phyloP scores from a whole-genome alignment of 2,329 filamentous ascomycete genomes.

The Colletotrichum orchidophilum region DNA sequence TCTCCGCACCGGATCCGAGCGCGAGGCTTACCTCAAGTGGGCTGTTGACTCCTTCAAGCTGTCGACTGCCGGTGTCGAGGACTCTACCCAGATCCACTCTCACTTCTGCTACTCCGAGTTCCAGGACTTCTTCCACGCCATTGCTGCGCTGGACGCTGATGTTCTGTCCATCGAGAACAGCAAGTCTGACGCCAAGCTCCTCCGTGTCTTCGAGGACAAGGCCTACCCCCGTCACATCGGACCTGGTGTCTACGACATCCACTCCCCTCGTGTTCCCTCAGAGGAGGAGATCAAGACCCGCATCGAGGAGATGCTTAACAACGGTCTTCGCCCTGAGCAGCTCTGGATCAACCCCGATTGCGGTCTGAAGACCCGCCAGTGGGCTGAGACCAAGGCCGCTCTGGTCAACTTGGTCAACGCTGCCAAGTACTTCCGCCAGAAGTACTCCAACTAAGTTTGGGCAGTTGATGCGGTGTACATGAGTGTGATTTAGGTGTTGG shows the following conservation, averaged over 20 bases:
- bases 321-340: conserved; percentile 92
- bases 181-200: conserved; percentile 99
- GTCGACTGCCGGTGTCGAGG: conserved; percentile 89
- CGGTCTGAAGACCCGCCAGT: conserved; percentile 98
- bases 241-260: conserved; percentile 99
- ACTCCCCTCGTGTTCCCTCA: conserved; percentile 95
- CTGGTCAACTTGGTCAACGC: conserved; percentile 97
- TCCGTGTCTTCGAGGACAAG: conserved; percentile 98
- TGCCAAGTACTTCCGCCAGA: conserved; percentile 94
- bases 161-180: conserved; percentile 99
- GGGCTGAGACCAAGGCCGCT: conserved; percentile 98
- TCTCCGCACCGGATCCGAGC: conserved; percentile 91
- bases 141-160: conserved; percentile 96
- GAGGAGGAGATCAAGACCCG: conserved; percentile 99
- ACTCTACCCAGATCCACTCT: conserved; percentile 99
- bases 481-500: conserved; percentile 35
- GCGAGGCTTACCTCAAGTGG: conserved; percentile 96
- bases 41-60: conserved; percentile 98
- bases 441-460: conserved; percentile 66
- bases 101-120: conserved; percentile 99
- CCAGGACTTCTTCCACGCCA: conserved; percentile 99
- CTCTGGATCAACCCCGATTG: conserved; percentile 99
- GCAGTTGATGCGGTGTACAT: conserved; percentile 19
- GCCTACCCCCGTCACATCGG: conserved; percentile 98
- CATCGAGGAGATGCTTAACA: conserved; percentile 96